Evolutionary conservation across 2,329 filamentous ascomycete species (phyloP), one percentile per base, ranked within the genome.

Genomic region (Westerdykella aurantiaca): DNA sequence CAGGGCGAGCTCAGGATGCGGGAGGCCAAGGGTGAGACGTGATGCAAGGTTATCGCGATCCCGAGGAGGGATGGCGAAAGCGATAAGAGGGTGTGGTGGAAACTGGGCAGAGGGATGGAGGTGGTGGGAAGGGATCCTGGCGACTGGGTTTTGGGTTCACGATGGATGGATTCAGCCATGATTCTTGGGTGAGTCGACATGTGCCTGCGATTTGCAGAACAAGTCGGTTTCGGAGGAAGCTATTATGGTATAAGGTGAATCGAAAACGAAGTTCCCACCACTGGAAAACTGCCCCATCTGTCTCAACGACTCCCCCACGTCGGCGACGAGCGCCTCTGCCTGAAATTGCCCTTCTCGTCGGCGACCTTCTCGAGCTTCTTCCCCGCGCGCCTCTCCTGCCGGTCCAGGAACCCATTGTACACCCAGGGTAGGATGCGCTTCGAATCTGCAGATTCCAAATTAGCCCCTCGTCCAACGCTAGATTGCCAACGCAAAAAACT

Each of bases 331-430:
- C 64, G 56, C 14, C 63, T 56, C 54, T 66, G 62, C 44, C 64
- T 56, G 45, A 67, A 67, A 50, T 66, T 67, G 42, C 64, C 64
- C 48, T 66, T 67, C 45, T 58, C 59, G 41, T 66, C 63, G 16
- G 64, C 64, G 23, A 67, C 64, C 46, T 66, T 67, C 49, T 62
- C 61, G 25, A 67, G 56, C 17, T 54, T 56, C 51, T 61, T 66
- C 43, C 62, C 61, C 10, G 64, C 64, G 43, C 56, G 56, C 31
- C 46, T 54, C 42, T 67, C 63, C 47, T 60, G 53, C 52, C 61
- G 59, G 37, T 63, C 51, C 47, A 66, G 50, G 48, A 58, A 67
- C 29, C 58, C 53, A 41, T 67, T 67, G 47, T 66, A 67, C 41
- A 67, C 39, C 18, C 45, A 35, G 13, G 63, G 64, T 23, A 67